Evolutionary conservation across 352 stramenopile genomes (phyloP), one percentile per base, ranked within the genome.

Genomic region (Pythium monospermum): DNA sequence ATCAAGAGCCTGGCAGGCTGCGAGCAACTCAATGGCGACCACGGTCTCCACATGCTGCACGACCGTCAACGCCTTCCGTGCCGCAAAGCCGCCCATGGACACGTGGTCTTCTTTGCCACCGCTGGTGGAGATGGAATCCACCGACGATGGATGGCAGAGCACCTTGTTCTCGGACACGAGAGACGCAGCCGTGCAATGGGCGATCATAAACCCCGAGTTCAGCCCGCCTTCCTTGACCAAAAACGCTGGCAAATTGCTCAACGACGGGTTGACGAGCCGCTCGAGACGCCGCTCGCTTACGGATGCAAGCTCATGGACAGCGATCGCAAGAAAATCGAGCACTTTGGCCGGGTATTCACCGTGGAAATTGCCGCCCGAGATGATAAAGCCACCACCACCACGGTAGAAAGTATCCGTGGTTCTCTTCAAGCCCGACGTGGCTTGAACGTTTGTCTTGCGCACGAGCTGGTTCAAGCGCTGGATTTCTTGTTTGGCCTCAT

Each of bases 191-290:
- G 80, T 94, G 67, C 85, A 94, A 58, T 96, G 83, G 1, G 85
- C 83, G 61, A 96, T 96, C 85, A 96, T 96, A 64, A 96, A 96
- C 22, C 85, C 85, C 28, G 82, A 94, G 69, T 96, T 91, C 47
- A 96, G 67, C 6, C 85, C 85, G 13, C 85, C 84, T 50, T 94
- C 76, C 33, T 86, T 71, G 26, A 94, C 83, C 6, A 96, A 61
- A 65, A 96, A 96, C 2, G 84, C 80, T 11, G 84, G 83, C 46
- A 96, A 56, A 47, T 85, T 89, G 66, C 82, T 92, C 52, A 96
- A 59, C 48, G 76, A 83, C 27, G 81, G 83, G 71, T 96, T 96
- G 52, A 93, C 80, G 21, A 96, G 68, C 30, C 86, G 84, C 61
- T 96, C 84, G 26, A 96, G 87, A 35, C 84, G 75, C 31, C 82